Conservation (phyloP, 495 filamentous ascomycete species). For the Polyplosphaeria fusca region DNA sequence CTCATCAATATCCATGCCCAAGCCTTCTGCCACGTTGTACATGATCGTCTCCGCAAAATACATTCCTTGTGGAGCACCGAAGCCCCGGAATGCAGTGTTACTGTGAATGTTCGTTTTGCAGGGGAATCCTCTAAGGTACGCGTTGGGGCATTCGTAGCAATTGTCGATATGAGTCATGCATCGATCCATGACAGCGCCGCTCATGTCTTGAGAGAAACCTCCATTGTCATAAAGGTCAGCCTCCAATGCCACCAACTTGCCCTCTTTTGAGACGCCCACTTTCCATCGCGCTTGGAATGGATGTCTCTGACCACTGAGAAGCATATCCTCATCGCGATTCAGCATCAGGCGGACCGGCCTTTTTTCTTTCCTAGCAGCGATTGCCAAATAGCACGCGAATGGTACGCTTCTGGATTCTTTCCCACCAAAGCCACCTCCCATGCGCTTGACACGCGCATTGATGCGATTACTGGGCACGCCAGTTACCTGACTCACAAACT, state of each 20-base stretch:
- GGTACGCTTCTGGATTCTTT: slow-evolving; percentile 44
- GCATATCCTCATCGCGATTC: slow-evolving; percentile 47
- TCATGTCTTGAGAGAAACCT: slow-evolving; percentile 43
- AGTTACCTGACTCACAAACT: slow-evolving; percentile 44
- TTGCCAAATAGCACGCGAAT: slow-evolving; percentile 41
- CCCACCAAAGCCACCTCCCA: slow-evolving; percentile 46
- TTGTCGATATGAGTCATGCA: slow-evolving; percentile 44
- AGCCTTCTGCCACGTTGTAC: slow-evolving; percentile 41
- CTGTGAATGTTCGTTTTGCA: slow-evolving; percentile 47
- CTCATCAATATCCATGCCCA: slow-evolving; percentile 42
- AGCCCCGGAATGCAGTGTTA: slow-evolving; percentile 46
- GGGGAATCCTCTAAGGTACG: slow-evolving; percentile 42
- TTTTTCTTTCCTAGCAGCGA: slow-evolving; percentile 44
- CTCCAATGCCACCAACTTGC: slow-evolving; percentile 43
- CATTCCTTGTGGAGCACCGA: slow-evolving; percentile 46
- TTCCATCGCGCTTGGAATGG: slow-evolving; percentile 45
- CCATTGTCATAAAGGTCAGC: slow-evolving; percentile 45
- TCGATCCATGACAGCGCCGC: slow-evolving; percentile 45
- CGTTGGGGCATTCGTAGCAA: slow-evolving; percentile 43
- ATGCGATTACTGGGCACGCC: slow-evolving; percentile 46
- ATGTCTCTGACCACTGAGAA: slow-evolving; percentile 42
- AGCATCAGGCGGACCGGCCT: slow-evolving; percentile 45
- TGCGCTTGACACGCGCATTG: slow-evolving; percentile 43
- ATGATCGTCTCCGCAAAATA: slow-evolving; percentile 44
- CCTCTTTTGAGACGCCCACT: slow-evolving; percentile 43